Conservation (phyloP, 2,329 filamentous ascomycete genomes). For the Bimuria novae-zelandiae region DNA sequence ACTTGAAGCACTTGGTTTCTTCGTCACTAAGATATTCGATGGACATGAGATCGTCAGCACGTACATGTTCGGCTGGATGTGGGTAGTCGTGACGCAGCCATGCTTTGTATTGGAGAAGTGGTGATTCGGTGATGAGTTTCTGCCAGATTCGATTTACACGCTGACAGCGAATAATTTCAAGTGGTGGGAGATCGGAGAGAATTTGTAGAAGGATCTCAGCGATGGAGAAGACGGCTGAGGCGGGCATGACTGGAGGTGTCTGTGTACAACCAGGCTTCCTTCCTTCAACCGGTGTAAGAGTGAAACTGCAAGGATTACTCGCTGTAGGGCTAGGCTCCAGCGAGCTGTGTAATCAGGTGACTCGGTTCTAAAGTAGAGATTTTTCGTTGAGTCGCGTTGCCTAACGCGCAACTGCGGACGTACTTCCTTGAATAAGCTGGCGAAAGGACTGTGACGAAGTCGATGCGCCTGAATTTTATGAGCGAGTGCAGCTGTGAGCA, state of each 20-base stretch:
- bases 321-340: too few species aligned
- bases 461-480: too few species aligned
- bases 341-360: too few species aligned
- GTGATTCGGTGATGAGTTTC: not conserved
- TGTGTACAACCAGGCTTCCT: too few species aligned
- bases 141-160: constrained; percentile 2
- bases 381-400: too few species aligned
- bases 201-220: constrained; percentile 6
- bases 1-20: not conserved
- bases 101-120: not conserved
- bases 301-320: too few species aligned
- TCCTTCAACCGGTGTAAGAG: too few species aligned
- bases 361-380: too few species aligned
- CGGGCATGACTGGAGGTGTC: not conserved
- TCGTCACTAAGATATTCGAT: not conserved
- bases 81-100: not conserved
- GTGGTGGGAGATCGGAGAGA: not conserved
- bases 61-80: not conserved
- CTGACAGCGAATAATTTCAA: constrained; percentile 5
- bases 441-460: too few species aligned
- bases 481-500: too few species aligned
- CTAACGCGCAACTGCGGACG: too few species aligned
- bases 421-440: too few species aligned
- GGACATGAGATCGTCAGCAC: not conserved
- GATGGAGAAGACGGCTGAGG: not conserved